Percentiles rank a stretch among this genome's conserved stretches.
These are phyloP conservation scores for Aquilaria agallochum DNA, from an alignment of 441 rosid genomes.

Conservation along the genomic window DNA sequence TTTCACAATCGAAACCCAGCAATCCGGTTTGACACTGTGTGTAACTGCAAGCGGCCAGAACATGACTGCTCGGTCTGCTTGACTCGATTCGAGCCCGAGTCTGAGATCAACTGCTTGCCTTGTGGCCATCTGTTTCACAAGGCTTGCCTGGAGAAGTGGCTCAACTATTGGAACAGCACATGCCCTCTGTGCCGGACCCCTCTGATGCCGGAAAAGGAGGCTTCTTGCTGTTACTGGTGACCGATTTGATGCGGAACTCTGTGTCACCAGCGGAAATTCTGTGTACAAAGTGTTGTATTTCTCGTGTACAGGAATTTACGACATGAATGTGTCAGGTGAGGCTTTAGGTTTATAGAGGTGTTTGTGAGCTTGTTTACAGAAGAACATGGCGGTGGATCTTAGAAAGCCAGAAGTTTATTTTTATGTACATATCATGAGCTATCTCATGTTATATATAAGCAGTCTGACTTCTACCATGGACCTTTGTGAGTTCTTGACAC, in stretches of 20 bases:
- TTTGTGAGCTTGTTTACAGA: no score
- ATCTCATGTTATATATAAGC: no score
- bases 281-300: constrained; percentile 32
- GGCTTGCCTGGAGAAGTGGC: constrained; percentile 87
- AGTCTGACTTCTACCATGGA: no score
- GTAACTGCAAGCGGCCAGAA: constrained; percentile 38
- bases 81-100: constrained; percentile 57
- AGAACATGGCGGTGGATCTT: no score
- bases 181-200: constrained; percentile 90
- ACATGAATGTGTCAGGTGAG: constrained; percentile 3
- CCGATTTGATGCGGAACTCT: background rate
- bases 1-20: constrained; percentile 59
- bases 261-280: constrained; percentile 11
- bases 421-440: no score
- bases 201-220: constrained; percentile 60
- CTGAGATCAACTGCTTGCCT: constrained; percentile 66
- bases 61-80: constrained; percentile 82
- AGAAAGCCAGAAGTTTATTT: no score
- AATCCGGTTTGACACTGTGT: constrained; percentile 41
- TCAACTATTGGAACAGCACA: constrained; percentile 74
- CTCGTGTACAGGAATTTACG: constrained; percentile 24
- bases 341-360: no score
- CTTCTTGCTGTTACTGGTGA: constrained; percentile 48
- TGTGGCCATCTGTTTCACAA: constrained; percentile 90
- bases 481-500: no score